These are phyloP conservation scores for Calonectria hawksworthii DNA, from an alignment of 2,329 filamentous ascomycete species.

Conservation along the genomic window DNA sequence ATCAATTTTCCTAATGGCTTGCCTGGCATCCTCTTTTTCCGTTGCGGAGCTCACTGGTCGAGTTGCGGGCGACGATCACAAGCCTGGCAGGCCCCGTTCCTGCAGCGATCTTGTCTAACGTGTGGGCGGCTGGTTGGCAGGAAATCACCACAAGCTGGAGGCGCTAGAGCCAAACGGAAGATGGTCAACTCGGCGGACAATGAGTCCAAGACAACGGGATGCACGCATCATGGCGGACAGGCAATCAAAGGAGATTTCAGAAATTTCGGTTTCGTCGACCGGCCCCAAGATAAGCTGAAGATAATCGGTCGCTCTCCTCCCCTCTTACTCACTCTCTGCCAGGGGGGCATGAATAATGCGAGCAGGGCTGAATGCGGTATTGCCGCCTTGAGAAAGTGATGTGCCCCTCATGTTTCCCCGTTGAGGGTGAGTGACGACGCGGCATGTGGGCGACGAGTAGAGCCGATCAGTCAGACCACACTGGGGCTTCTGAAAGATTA, in stretches of 20 bases:
- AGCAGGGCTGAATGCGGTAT: background rate
- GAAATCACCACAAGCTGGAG: background rate
- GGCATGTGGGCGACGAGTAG: conserved; percentile 1
- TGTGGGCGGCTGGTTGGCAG: conserved; percentile 2
- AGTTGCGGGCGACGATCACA: background rate
- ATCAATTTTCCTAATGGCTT: background rate
- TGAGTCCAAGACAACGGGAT: conserved; percentile 4
- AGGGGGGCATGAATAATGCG: background rate
- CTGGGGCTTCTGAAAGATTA: background rate
- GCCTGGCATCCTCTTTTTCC: background rate
- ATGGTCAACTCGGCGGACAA: background rate
- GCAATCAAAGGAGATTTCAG: conserved; percentile 1
- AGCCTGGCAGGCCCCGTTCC: conserved; percentile 4
- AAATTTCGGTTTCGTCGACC: background rate
- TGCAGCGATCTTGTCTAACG: conserved; percentile 7
- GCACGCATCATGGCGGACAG: background rate
- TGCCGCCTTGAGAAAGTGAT: conserved; percentile 5
- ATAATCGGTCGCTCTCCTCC: background rate
- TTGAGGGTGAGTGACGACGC: background rate
- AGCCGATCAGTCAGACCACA: conserved; percentile 9
- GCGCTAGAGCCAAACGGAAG: background rate
- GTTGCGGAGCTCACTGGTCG: background rate
- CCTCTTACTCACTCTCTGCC: background rate
- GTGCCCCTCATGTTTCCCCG: background rate
- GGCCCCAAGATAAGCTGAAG: background rate